Evolutionary conservation across 805 yeast species (phyloP), one percentile per base, ranked within the genome.

Genomic region (Cyberlindnera nakhonratchasimensis): DNA sequence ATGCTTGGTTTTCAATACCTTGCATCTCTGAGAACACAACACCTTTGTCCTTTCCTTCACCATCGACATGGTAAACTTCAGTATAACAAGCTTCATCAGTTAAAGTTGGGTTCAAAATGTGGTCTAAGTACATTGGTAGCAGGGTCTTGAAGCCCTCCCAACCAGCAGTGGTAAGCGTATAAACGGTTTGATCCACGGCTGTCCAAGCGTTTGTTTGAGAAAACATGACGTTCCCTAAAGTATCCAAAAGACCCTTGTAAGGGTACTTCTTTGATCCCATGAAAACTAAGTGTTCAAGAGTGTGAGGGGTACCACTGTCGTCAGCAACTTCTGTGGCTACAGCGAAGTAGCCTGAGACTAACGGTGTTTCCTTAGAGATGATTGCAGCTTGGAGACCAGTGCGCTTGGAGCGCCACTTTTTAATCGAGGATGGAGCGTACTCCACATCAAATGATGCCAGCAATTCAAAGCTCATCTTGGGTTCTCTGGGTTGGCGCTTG

Each of bases 1-100:
- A 80, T 13, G 90, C 75, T 48, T 83, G 86, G 54, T 78, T 78
- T 62, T 89, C 96, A 43, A 85, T 80, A 21, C 89, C 97, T 58
- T 87, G 96, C 98, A 93, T 93, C 65, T 93, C 99, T 40, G 95
- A 83, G 60, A 85, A 93, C 3, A 93, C 98, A 23, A 93, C 99
- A 53, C 99, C 99, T 60, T 88, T 88, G 53, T 93, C 99, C 50
- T 83, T 79, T 24, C 86, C 96, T 8, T 78, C 74, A 2, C 95
- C 96, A 61, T 93, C 98, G 34, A 93, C 77, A 61, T 93, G 98
- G 61, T 87, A 87, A 8, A 93, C 98, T 61, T 93, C 99, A 1
- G 99, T 93, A 40, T 82, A 67, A 55, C 96, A 93, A 0, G 96
- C 96, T 39, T 80, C 86, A 57, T 89, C 95, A 1, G 96, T 83